Evolutionary conservation across 352 stramenopile genomes (phyloP), one percentile per base, ranked within the genome.

Genomic region (Globisporangium ultimum): DNA sequence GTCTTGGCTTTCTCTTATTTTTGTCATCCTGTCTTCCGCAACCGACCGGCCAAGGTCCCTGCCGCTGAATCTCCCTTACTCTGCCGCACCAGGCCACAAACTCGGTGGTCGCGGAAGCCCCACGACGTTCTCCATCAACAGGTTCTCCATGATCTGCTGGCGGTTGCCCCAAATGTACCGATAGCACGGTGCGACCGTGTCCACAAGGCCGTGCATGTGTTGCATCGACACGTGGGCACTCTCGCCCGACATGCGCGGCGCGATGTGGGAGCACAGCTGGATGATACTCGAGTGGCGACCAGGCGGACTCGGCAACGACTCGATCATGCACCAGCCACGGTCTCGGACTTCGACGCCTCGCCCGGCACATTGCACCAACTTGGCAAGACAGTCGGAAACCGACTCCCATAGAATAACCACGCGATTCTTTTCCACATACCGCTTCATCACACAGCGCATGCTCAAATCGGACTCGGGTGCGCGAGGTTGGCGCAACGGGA

Each of bases 351-450:
- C 64, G 2, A 76, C 58, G 18, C 64, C 42, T 79, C 74, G 48
- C 56, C 64, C 3, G 17, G 66, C 5, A 10, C n/a, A 42, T 10
- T 53, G 51, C 22, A 43, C 41, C 14, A 64, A 17, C 32, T 47
- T 64, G n/a, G 28, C 21, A 18, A 64, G 51, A 38, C 64, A 74
- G 36, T 84, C 67, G 12, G 72, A 62, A 45, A 84, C 54, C 21
- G 74, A 81, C 55, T 84, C 74, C 74, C 74, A 84, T 18, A 84
- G 58, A 10, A 84, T 63, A n/a, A 80, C 56, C 5, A 84, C 74
- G 18, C 72, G 72, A n/a, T 66, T 17, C 32, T 60, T 46, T 22
- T 79, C 70, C 20, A 68, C 58, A 10, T 78, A 74, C 17, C 74
- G 72, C 40, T 76, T 76, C 36, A 81, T 62, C 4, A 84, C 74